Evolutionary conservation across 352 stramenopile genomes (phyloP), one percentile per base, ranked within the genome.

Genomic region (Thalassiosira oceanica): DNA sequence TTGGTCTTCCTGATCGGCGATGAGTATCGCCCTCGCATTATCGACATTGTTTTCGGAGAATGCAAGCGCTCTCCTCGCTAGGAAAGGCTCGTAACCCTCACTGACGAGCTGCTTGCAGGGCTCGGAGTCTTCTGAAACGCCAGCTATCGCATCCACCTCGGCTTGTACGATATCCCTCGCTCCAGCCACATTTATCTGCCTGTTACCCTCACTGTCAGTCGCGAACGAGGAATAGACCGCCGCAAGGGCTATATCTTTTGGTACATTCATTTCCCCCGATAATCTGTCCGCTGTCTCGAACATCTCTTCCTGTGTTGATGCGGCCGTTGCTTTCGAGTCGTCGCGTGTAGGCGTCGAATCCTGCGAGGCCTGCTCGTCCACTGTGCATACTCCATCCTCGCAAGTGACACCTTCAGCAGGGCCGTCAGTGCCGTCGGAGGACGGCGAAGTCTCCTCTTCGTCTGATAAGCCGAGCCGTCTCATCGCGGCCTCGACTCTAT

Each of bases 401-500:
- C 39, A 61, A 16, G 43, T 54, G 1, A 51, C 29, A 3, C 1
- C 24, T n/a, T 24, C 45, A 18, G 26, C 20, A 29, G 41, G 24
- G 13, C 39, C 15, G 26, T 52, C 48, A 16, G 13, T 27, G 5
- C 24, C 44, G 15, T 33, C 20, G 18, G 33, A 37, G 24, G 44
- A 16, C 31, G 65, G 63, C 27, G 62, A 24, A 42, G 27, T 13
- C 39, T 23, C 39, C 20, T 65, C 54, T 45, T 70, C 61, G 16
- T 24, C 45, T n/a, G 15, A 45, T 11, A 91, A 44, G 5, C 84
- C 84, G 10, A 89, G 54, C 62, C 84, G 82, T 28, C 70, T 31
- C 84, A 91, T 91, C 6, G 81, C 84, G 6, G 67, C 61, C 23
- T 76, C 52, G 15, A 91, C 81, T 48, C 85, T 84, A 48, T 89